Conservation (phyloP, 2,329 filamentous ascomycete genomes). For the Celoporthe dispersa region DNA sequence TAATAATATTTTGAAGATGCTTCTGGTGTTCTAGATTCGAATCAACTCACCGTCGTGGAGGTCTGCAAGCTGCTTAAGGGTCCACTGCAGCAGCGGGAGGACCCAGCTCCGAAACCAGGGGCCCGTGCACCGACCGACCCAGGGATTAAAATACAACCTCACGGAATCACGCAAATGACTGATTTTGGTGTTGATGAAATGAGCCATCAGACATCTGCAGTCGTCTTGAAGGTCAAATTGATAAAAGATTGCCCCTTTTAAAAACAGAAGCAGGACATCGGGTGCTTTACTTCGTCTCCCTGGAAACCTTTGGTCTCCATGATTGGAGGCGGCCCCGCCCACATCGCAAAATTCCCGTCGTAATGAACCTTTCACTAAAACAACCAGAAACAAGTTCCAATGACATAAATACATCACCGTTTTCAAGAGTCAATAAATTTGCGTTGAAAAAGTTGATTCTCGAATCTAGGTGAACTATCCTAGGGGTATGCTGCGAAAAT, state of each 20-base stretch:
- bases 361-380: neutral
- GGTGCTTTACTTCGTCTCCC: neutral
- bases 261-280: neutral
- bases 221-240: neutral
- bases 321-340: no score
- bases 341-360: no score
- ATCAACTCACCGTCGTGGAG: neutral
- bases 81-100: neutral
- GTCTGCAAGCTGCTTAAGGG: neutral
- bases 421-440: neutral
- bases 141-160: neutral
- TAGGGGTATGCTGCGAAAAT: slow-evolving; percentile 38
- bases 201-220: neutral
- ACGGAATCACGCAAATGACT: neutral
- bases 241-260: neutral
- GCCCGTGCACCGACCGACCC: neutral
- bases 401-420: neutral
- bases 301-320: no score
- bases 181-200: neutral
- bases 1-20: neutral
- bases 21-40: neutral
- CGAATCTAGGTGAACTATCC: slow-evolving; percentile 37
- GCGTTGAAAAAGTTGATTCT: slow-evolving; percentile 30
- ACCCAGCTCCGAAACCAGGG: slow-evolving; percentile 2
- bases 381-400: no score